Evolutionary conservation across 306 rosid genomes (phyloP), one percentile per base, ranked within the genome.

Genomic region (Urtica urens): DNA sequence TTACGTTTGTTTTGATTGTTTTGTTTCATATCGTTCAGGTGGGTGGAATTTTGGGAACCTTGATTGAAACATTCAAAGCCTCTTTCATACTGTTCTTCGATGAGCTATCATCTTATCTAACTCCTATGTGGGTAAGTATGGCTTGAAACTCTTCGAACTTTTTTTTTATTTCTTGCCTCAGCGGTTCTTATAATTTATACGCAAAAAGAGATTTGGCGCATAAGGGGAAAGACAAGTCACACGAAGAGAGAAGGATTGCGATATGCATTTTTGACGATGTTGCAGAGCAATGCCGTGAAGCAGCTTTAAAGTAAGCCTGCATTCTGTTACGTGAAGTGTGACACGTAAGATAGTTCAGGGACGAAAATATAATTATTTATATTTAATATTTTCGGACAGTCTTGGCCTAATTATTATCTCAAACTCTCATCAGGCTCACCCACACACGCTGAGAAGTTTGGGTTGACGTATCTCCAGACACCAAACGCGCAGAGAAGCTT

Each of bases 61-160:
- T 92, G 81, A 92, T 92, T 60, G 82, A 92, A 73, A 92, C 96
- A 35, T 92, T 92, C 71, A 86, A 82, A 78, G 86, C 82, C 46
- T 73, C 94, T 65, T 92, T 92, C 88, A 78, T 92, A 51, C 96
- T 83, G 12, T 86, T 92, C 77, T 92, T 92, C 55, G 94, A 92
- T 25, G 88, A 76, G 63, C 73, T 92, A 50, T 73, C 99, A 37
- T 77, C 99, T 13, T 92, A 92, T 82, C 51, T 92, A 65, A 92
- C 96, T 17, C 99, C 99, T 73, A 92, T 92, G 99, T 92, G 99
- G 99, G 99, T 92, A 76, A 71, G 99, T 82, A 35, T 10, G 33
- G 6, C 10, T n/a, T 28, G 33, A 28, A 28, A 28, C 10, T 28
- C 33, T 28, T 28, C 33, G 10, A 28, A 28, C 10, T 28, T 28